A percentile compares a stretch with the other conserved stretches of the same genome.
Evolutionary conservation across 352 stramenopile genomes (phyloP).

Genomic region (Phytophthora pinifolia): DNA sequence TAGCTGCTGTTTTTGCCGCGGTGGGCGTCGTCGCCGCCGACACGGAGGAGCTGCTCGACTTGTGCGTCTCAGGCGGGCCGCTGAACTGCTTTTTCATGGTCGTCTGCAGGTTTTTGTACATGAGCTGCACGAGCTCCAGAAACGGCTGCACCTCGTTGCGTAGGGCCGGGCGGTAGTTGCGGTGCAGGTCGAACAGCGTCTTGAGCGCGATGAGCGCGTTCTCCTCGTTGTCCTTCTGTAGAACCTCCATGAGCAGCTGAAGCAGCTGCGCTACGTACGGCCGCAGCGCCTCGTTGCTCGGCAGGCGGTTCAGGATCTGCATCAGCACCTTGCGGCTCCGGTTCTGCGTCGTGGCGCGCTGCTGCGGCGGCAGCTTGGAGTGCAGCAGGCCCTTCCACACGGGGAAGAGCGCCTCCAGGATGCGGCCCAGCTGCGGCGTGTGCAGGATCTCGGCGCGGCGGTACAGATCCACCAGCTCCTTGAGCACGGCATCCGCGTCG

Average conservation of each 20-base stretch:
- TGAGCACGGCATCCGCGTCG: constrained; percentile 70
- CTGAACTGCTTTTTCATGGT: constrained; percentile 89
- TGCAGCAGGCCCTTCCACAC: constrained; percentile 89
- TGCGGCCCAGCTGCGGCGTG: constrained; percentile 89
- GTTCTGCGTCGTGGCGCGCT: constrained; percentile 75
- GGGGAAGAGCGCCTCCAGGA: constrained; percentile 92
- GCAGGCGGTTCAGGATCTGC: constrained; percentile 94
- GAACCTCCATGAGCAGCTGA: constrained; percentile 91
- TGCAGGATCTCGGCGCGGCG: constrained; percentile 86
- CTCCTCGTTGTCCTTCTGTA: constrained; percentile 96
- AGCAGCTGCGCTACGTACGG: constrained; percentile 93
- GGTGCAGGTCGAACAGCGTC: constrained; percentile 97
- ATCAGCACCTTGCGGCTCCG: constrained; percentile 92
- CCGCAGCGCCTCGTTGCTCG: constrained; percentile 94
- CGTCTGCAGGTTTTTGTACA: constrained; percentile 88
- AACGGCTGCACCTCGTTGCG: constrained; percentile 91
- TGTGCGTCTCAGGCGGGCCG: constrained; percentile 39
- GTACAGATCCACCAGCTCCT: constrained; percentile 86
- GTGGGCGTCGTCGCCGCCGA: constrained; percentile 23
- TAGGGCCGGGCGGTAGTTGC: constrained; percentile 93
- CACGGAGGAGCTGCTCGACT: constrained; percentile 17
- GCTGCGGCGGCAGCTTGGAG: constrained; percentile 69
- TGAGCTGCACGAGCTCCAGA: constrained; percentile 86
- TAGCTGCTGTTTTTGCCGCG: constrained; percentile 19
- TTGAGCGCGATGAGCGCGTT: constrained; percentile 95